Conservation (phyloP, 768 basidiomycete genomes). For the Serendipita sp. region DNA sequence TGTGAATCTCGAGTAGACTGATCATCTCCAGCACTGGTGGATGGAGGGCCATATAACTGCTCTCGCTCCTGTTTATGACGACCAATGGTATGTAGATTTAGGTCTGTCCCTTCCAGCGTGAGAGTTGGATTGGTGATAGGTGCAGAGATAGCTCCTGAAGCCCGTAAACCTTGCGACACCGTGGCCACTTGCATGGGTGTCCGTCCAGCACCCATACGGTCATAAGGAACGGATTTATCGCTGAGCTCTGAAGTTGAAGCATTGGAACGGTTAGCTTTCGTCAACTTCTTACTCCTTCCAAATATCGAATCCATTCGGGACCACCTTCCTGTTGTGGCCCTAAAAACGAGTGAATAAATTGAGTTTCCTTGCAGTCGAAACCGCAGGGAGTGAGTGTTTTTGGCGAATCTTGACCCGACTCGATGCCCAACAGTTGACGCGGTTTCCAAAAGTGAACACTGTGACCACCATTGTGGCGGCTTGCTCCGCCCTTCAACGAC, state of each 20-base stretch:
- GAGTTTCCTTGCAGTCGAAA: too few species aligned
- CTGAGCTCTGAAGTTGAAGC: conserved; percentile 37
- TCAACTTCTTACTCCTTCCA: conserved; percentile 44
- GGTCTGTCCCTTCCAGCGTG: conserved; percentile 52
- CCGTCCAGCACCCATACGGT: conserved; percentile 40
- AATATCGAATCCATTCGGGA: conserved; percentile 48
- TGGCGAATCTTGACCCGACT: too few species aligned
- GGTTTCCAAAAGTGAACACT: too few species aligned
- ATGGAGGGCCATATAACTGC: conserved; percentile 24
- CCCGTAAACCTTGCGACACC: conserved; percentile 39
- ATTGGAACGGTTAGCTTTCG: conserved; percentile 44
- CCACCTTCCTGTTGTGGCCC: background rate
- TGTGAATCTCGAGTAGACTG: background rate
- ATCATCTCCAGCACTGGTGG: background rate
- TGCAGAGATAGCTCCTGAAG: conserved; percentile 43
- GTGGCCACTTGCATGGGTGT: conserved; percentile 45
- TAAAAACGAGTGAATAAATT: too few species aligned
- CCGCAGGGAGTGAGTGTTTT: too few species aligned
- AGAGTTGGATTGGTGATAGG: conserved; percentile 74
- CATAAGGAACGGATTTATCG: conserved; percentile 58
- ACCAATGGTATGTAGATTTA: conserved; percentile 44
- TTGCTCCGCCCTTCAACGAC: too few species aligned
- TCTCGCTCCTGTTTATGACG: conserved; percentile 41
- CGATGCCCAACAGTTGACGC: too few species aligned
- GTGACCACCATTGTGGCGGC: too few species aligned